Evolutionary conservation across 139 green algal species (phyloP), one percentile per base, ranked within the genome.

Genomic region (Pseudopediastrum boryanum): DNA sequence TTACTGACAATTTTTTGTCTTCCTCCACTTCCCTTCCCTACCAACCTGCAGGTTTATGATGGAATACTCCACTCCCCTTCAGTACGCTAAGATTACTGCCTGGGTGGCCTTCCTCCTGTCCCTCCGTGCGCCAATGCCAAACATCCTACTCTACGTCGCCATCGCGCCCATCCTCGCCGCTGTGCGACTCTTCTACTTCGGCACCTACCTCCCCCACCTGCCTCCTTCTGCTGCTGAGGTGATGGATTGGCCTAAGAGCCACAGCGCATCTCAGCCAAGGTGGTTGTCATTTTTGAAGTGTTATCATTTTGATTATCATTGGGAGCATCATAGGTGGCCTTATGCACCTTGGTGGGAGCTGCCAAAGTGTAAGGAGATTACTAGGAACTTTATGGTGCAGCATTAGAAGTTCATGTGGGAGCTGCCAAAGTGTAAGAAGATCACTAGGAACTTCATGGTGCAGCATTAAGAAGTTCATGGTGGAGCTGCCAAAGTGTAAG

Each of bases 271-370:
- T 19, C 79, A 67, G 0, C 29, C 70, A 6, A 8, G 19, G 5
- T 63, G 84, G 66, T 50, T 74, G 25, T 72, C 62, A 58, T 87
- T 89, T 61, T 61, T 89, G 21, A 80, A 83, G n/a, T 89, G 85
- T 65, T 87, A 86, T 66, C 71, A 85, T 71, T 87, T 89, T 67
- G 85, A 80, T 19, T 77, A 71, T 36, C 67, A 77, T 41, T 71
- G 74, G 74, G 74, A 80, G 43, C 74, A 80, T 35, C 74, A 80
- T 61, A 46, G 74, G 72, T 89, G 85, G 85, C 85, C 85, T 9
- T 87, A 85, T 75, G 85, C 85, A 10, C 81, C 85, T 16, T 89
- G 85, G 85, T 89, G 81, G 79, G 56, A 88, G 19, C 76, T 88
- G 79, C 83, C 75, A 7, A 35, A 61, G 13, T 81, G 74, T 1